A percentile compares a stretch with the other conserved stretches of the same genome.
These are phyloP conservation scores for Peronospora destructor DNA, from an alignment of 352 stramenopile species.

Conservation along the genomic window DNA sequence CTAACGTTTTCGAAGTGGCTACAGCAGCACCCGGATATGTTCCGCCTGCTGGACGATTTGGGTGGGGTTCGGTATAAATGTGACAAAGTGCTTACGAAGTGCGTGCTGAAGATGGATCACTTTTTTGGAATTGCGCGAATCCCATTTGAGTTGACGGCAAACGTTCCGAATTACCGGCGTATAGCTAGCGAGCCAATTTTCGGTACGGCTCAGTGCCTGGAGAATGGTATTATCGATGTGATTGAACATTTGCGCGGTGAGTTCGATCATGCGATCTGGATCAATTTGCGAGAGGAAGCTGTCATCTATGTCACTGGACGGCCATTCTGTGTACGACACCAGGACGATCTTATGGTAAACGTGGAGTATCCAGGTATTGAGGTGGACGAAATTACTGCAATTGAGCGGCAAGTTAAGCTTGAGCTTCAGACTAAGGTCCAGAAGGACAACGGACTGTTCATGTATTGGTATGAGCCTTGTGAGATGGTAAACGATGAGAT, in stretches of 20 bases:
- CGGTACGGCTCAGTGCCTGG: constrained; percentile 69
- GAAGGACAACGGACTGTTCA: constrained; percentile 69
- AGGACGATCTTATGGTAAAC: constrained; percentile 78
- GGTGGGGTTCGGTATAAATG: constrained; percentile 77
- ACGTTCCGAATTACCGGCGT: constrained; percentile 83
- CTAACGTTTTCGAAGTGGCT: constrained; percentile 80
- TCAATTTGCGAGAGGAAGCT: constrained; percentile 88
- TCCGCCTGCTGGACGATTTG: constrained; percentile 68
- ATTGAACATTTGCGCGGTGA: constrained; percentile 43
- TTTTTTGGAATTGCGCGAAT: constrained; percentile 78
- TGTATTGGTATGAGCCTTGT: constrained; percentile 78
- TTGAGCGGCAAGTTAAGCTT: constrained; percentile 79
- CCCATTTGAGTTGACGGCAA: constrained; percentile 52
- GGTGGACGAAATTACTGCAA: constrained; percentile 80
- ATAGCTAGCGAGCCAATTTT: constrained; percentile 81
- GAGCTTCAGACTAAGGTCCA: constrained; percentile 76
- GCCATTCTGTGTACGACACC: constrained; percentile 81
- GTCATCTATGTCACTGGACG: constrained; percentile 84
- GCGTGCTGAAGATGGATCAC: constrained; percentile 86
- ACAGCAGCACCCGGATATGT: constrained; percentile 62
- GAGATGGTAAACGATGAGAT: constrained; percentile 77
- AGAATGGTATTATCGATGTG: constrained; percentile 66
- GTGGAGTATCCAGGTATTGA: constrained; percentile 87
- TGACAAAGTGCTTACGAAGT: constrained; percentile 71
- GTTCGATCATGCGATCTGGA: constrained; percentile 79